These are phyloP conservation scores for Citrullus mucosospermus DNA, from an alignment of 306 rosid genomes.

Conservation along the genomic window DNA sequence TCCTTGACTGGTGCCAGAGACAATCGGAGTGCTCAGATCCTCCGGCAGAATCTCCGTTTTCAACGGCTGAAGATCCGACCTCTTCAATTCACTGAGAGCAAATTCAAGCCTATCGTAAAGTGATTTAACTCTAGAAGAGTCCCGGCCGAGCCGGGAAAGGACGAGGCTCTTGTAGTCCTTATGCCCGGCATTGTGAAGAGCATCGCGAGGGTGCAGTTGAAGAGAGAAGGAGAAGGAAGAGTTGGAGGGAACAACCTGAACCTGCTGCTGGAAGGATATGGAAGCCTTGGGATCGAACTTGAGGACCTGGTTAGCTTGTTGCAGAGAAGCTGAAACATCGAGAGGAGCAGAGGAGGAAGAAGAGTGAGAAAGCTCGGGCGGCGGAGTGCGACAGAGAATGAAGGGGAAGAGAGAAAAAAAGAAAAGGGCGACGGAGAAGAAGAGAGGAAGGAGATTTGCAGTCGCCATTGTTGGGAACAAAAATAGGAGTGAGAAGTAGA, in stretches of 20 bases:
- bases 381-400: conserved; percentile 20
- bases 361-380: conserved; percentile 4
- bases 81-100: conserved; percentile 16
- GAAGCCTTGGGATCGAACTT: conserved; percentile 19
- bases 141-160: conserved; percentile 47
- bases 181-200: conserved; percentile 25
- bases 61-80: conserved; percentile 38
- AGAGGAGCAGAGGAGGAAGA: conserved; percentile 24
- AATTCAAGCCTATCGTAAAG: conserved; percentile 36
- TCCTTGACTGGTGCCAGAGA: conserved; percentile 57
- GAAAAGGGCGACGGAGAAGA: conserved; percentile 6
- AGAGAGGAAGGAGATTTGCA: background rate
- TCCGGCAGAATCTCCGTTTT: conserved; percentile 31
- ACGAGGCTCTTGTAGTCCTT: conserved; percentile 33
- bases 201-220: conserved; percentile 36
- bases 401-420: conserved; percentile 8
- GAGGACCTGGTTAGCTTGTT: conserved; percentile 41
- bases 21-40: conserved; percentile 48
- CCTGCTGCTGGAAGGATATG: conserved; percentile 7
- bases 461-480: background rate
- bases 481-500: background rate
- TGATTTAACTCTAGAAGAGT: conserved; percentile 58
- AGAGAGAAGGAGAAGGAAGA: conserved; percentile 17
- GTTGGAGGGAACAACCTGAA: background rate
- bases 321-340: conserved; percentile 42